Evolutionary conservation across 176 grass and related monocot genomes (phyloP).

Genomic region (Paspalum notatum): DNA sequence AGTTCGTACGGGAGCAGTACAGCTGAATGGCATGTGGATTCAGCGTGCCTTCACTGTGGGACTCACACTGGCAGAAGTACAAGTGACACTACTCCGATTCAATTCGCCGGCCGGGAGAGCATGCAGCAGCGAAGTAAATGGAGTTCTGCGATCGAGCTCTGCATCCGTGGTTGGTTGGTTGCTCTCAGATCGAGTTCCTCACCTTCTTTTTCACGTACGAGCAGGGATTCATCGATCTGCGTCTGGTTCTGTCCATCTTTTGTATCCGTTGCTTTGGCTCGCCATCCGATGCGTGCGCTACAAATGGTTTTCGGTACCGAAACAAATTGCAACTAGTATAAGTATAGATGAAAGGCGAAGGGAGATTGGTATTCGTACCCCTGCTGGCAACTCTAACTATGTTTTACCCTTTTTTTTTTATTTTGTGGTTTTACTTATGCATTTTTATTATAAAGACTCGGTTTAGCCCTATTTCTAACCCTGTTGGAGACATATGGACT

Average conservation of each 20-base stretch:
- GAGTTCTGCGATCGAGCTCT: not conserved
- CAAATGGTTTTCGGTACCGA: too few species aligned
- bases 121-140: conserved; percentile 3
- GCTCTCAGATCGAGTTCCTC: not conserved
- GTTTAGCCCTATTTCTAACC: too few species aligned
- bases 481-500: too few species aligned
- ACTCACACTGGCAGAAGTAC: not conserved
- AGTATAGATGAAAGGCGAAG: too few species aligned
- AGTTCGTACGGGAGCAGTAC: not conserved
- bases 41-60: conserved; percentile 16
- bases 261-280: not conserved
- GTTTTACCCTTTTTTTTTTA: too few species aligned
- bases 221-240: too few species aligned
- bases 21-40: conserved; percentile 1
- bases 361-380: too few species aligned
- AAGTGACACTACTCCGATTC: not conserved
- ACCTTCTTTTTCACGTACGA: conserved; percentile 18
- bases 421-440: too few species aligned
- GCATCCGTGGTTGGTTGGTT: not conserved
- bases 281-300: not conserved
- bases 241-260: not conserved
- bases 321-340: too few species aligned
- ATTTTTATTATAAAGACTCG: too few species aligned
- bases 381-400: too few species aligned
- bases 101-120: not conserved